Evolutionary conservation across 331 rosid genomes (phyloP).

Genomic region (Telfairia occidentalis): DNA sequence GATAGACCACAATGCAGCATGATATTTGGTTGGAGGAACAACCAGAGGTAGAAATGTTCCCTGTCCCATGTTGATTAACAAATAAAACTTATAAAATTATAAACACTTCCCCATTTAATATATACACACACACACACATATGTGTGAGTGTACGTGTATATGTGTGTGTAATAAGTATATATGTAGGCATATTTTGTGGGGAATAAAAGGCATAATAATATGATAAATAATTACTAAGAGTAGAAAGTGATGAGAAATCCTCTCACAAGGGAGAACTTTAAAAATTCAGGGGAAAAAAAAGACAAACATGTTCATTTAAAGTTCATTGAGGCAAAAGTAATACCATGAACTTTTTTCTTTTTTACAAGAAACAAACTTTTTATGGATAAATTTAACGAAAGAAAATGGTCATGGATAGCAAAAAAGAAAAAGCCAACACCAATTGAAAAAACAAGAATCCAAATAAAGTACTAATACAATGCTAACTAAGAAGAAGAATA

Average conservation of each 20-base stretch:
- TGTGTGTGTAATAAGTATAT: neutral
- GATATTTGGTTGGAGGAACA: slow-evolving; percentile 75
- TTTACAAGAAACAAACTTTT: no score
- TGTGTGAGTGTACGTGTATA: neutral
- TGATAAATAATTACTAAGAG: neutral
- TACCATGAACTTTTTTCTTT: no score
- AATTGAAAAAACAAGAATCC: no score
- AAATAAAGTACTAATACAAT: no score
- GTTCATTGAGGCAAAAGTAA: neutral
- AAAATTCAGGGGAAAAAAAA: neutral
- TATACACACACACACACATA: neutral
- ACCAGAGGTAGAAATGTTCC: slow-evolving; percentile 80
- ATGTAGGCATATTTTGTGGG: neutral
- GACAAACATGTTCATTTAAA: neutral
- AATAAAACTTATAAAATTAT: neutral
- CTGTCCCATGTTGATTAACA: slow-evolving; percentile 36
- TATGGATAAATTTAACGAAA: no score
- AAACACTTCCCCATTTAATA: neutral
- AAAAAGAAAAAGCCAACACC: no score
- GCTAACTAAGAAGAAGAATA: no score
- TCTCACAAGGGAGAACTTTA: neutral
- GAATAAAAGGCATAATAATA: neutral
- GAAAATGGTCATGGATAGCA: no score
- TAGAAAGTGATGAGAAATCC: neutral
- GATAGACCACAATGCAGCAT: slow-evolving; percentile 72